Evolutionary conservation across 2,329 filamentous ascomycete genomes (phyloP), one percentile per base, ranked within the genome.

Genomic region (Xylariaceae sp.): DNA sequence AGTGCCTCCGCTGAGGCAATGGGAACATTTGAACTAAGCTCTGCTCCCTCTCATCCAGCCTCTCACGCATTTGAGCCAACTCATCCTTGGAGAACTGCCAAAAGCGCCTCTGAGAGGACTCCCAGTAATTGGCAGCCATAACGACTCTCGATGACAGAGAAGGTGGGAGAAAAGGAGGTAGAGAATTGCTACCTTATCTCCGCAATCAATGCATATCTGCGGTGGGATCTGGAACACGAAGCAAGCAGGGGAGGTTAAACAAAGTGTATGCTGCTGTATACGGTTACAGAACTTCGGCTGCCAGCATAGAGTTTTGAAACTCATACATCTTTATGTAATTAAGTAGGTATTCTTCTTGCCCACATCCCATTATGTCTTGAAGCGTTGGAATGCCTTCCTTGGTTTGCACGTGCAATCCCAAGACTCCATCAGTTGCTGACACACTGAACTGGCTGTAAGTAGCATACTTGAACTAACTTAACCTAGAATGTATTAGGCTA

Each of bases 91-190:
- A 83, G 64, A 94, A 95, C 40, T 87, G 84, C 92, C 92, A 98
- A 68, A 85, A 78, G 52, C 81, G 83, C 52, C 83, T 78, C 66
- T 98, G 92, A 17, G 88, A 92, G 39, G 92, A 97, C 49, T 88
- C 84, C 89, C 89, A 98, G 68, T 90, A 98, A 65, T 90, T 96
- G 59, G 89, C 86, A 23, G 90, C 87, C 90, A 96, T 96, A 37
- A 29, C 29, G 16, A 29, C 30, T 38, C 26, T 41, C 9, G 8
- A 9, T n/a, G 6, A 19, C 12, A 11, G n/a, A n/a, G n/a, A n/a
- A n/a, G n/a, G n/a, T n/a, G n/a, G n/a, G n/a, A n/a, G n/a, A n/a
- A n/a, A n/a, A n/a, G n/a, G n/a, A n/a, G n/a, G n/a, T n/a, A n/a
- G n/a, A n/a, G n/a, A n/a, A n/a, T n/a, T n/a, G n/a, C n/a, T n/a